Conservation (phyloP, 1,139 yeast genomes). For the Sugiyamaella sp. region DNA sequence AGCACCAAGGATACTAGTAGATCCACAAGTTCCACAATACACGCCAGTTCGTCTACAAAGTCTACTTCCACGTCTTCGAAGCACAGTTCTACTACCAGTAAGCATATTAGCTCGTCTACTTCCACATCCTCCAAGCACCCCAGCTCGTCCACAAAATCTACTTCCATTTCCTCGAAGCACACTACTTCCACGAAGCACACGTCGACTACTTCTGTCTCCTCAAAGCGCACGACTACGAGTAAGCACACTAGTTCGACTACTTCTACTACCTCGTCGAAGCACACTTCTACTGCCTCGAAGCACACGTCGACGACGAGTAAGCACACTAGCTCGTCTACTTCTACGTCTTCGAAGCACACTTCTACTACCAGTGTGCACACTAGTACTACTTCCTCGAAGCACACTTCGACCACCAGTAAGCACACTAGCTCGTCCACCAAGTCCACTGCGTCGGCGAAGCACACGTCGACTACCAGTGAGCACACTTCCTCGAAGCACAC, state of each 20-base stretch:
- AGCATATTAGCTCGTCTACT: neutral
- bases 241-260: neutral
- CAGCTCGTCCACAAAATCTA: neutral
- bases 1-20: neutral
- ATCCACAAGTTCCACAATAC: too few relatives aligned
- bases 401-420: neutral
- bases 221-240: neutral
- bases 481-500: too few relatives aligned
- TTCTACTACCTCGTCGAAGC: neutral
- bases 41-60: neutral
- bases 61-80: neutral
- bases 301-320: neutral
- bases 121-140: too few relatives aligned
- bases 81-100: neutral
- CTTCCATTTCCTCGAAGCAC: neutral
- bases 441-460: neutral
- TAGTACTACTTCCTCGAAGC: neutral
- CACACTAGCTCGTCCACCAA: neutral
- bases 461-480: neutral
- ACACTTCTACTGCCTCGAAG: conserved; percentile 1
- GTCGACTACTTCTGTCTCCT: neutral
- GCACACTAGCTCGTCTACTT: neutral
- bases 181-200: conserved; percentile 2
- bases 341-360: neutral
- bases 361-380: neutral